Evolutionary conservation across 176 grass and related monocot genomes (phyloP), one percentile per base, ranked within the genome.

Genomic region (Puya raimondii): DNA sequence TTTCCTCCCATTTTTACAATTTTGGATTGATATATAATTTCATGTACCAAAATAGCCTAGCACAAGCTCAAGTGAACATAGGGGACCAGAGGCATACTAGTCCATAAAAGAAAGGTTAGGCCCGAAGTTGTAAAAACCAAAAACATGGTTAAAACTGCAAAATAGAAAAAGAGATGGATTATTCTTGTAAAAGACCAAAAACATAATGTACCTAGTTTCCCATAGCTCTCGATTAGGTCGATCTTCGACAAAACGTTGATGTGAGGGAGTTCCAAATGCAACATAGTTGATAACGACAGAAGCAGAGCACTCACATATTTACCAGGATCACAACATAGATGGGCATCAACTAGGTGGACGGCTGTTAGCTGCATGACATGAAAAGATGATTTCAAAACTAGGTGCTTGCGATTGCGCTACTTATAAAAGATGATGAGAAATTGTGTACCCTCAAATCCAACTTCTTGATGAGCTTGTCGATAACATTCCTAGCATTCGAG

Each of bases 211-310:
- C 93, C 93, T 81, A 97, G 83, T 81, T 90, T 85, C 47, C 89
- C 93, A 75, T 92, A 97, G 9, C 64, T 92, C 65, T 90, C 89
- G 65, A 97, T 90, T 11, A 97, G 88, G 75, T 97, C 93, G 64
- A 97, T 97, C 87, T 97, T 97, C 49, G 93, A 97, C 65, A 97
- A 72, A 61, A 97, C 89, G 73, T 92, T 97, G 58, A 97, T 87
- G 72, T 97, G 93, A 47, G 93, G 89, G 22, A 97, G 74, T 69
- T 92, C 89, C 54, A 97, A 73, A 75, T 96, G 89, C 74, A 96
- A 7, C 93, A 96, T 90, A 17, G 93, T 92, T 64, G 93, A 90
- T 58, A 97, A 82, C n/a, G 89, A 90, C 67, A 97, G 89, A 69
- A 97, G 84, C 72, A 92, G 85, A 63, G 94, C 94, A 80, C 89